Percentiles rank a stretch among this genome's conserved stretches.
phyloP scores from a whole-genome alignment of 2,329 filamentous ascomycete genomes.

The Ophiostoma triangulosporum region DNA sequence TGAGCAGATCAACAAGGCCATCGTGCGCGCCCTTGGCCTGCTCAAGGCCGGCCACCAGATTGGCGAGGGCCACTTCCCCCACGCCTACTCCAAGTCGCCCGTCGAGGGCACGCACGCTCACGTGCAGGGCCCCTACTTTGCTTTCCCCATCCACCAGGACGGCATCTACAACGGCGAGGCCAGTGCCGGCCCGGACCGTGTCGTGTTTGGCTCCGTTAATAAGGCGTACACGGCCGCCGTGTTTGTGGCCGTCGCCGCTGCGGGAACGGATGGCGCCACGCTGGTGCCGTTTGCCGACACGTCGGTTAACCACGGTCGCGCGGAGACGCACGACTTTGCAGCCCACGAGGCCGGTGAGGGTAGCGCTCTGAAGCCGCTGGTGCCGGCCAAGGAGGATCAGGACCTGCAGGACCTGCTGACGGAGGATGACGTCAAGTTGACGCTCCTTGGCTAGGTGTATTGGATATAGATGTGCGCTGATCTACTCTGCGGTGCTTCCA shows the following conservation, averaged over 20 bases:
- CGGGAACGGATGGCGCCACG: background rate
- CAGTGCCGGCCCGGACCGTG: slow-evolving; percentile 8
- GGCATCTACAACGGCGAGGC: slow-evolving; percentile 7
- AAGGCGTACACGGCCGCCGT: slow-evolving; percentile 12
- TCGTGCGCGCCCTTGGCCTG: slow-evolving; percentile 7
- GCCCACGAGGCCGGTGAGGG: background rate
- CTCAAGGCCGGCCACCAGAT: slow-evolving; percentile 9
- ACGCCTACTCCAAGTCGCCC: slow-evolving; percentile 7
- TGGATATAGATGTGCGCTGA: background rate
- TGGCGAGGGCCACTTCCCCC: slow-evolving; percentile 9
- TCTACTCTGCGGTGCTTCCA: background rate
- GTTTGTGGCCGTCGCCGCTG: slow-evolving; percentile 8
- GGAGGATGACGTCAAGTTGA: background rate
- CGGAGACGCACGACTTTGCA: background rate
- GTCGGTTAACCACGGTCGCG: slow-evolving; percentile 4
- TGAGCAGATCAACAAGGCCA: slow-evolving; percentile 7
- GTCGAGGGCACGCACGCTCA: slow-evolving; percentile 4
- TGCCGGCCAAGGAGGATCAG: background rate
- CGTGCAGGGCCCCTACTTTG: slow-evolving; percentile 10
- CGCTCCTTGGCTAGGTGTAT: background rate
- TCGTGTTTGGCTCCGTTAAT: slow-evolving; percentile 13
- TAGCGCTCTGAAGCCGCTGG: background rate
- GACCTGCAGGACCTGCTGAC: background rate
- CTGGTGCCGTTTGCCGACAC: slow-evolving; percentile 5
- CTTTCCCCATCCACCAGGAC: slow-evolving; percentile 11